Evolutionary conservation across 306 rosid genomes (phyloP), one percentile per base, ranked within the genome.

Genomic region (Dryas alaskensis): DNA sequence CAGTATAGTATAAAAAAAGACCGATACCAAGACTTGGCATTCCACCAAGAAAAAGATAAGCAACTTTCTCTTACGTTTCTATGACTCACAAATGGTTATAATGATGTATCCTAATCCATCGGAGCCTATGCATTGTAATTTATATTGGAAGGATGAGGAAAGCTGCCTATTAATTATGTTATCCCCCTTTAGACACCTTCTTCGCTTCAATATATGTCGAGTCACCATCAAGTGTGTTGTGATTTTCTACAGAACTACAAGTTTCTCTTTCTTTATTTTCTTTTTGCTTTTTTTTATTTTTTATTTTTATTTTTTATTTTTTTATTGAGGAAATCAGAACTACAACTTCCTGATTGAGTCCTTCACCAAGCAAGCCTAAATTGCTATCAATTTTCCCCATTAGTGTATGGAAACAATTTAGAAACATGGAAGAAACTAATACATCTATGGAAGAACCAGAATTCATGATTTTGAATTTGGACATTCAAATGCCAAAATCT

Each of bases 381-480:
- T 16, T n/a, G 37, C 4, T 11, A 13, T 4, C 7, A 4, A 69
- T 6, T 14, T 49, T 50, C 37, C 59, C 72, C 31, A 57, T 57
- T 31, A 57, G 31, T 19, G 77, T 47, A 8, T 67, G 52, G 60
- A 10, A 54, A 43, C 71, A 3, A 16, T 79, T 73, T 43, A 4
- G 10, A 60, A 37, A 27, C 68, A 16, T 9, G 9, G 37, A 46
- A 59, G 55, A 19, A 45, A 46, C 27, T 4, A 0, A 49, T 7
- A 16, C 53, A 58, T 37, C 12, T 53, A 37, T 39, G 0, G 45
- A 61, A 8, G 9, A 68, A 50, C 25, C 46, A 48, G 48, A 27
- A 27, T 12, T 49, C 46, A 67, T 47, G 55, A 66, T 31, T 31
- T 14, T 8, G 11, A n/a, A 64, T 8, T 31, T 44, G 13, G 11